These are phyloP conservation scores for Macrophomina tecta DNA, from an alignment of 2,329 filamentous ascomycete genomes.

Conservation along the genomic window DNA sequence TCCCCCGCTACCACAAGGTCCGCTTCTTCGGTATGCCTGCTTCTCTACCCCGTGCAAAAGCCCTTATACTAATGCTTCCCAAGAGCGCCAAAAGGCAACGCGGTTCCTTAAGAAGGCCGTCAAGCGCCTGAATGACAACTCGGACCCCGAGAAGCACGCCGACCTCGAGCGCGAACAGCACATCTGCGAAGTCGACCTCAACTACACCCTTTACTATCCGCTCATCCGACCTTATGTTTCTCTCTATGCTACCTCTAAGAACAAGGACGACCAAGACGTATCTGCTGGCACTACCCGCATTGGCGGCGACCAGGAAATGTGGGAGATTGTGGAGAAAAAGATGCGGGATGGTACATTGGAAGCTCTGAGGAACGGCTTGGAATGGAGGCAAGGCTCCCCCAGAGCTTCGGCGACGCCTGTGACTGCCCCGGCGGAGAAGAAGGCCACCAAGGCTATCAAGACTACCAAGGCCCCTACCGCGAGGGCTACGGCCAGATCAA, in stretches of 20 bases:
- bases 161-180: slow-evolving; percentile 66
- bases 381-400: slow-evolving; percentile 10
- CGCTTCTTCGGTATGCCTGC: slow-evolving; percentile 74
- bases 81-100: slow-evolving; percentile 75
- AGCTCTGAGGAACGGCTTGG: slow-evolving; percentile 60
- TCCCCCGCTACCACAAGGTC: slow-evolving; percentile 81
- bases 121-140: slow-evolving; percentile 60
- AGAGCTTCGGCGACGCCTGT: background rate
- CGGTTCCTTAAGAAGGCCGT: slow-evolving; percentile 69
- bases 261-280: slow-evolving; percentile 34
- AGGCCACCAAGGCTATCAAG: slow-evolving; percentile 15
- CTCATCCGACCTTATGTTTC: slow-evolving; percentile 73
- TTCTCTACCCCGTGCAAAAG: slow-evolving; percentile 28
- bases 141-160: slow-evolving; percentile 59
- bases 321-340: slow-evolving; percentile 69
- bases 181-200: slow-evolving; percentile 73
- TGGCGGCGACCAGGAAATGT: slow-evolving; percentile 64
- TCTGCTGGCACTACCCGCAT: slow-evolving; percentile 38
- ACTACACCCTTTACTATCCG: slow-evolving; percentile 76
- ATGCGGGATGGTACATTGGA: slow-evolving; percentile 65
- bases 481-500: slow-evolving; percentile 5
- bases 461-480: slow-evolving; percentile 1
- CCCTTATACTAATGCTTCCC: background rate
- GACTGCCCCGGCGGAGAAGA: slow-evolving; percentile 17
- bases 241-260: slow-evolving; percentile 53